phyloP scores from a whole-genome alignment of 805 yeast species.

The Metschnikowia shivogae region DNA sequence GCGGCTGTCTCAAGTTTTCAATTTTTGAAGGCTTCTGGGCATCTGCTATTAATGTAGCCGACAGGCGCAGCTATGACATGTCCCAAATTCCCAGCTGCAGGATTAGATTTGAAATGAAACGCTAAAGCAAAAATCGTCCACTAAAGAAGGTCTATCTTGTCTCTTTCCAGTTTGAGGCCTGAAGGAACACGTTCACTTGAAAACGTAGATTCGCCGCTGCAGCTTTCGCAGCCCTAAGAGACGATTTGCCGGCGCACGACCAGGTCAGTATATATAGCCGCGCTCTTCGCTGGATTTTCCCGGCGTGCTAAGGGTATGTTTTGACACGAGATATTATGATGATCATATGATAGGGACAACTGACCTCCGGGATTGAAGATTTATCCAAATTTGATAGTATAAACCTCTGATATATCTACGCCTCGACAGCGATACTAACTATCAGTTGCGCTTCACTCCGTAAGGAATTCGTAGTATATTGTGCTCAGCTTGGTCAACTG shows the following conservation, averaged over 20 bases:
- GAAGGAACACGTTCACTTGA: too few species aligned
- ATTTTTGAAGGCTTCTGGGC: too few species aligned
- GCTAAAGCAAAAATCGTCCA: too few species aligned
- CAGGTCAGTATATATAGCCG: neutral
- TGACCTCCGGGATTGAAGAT: constrained; percentile 20
- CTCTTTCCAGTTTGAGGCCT: too few species aligned
- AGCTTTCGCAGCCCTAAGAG: constrained; percentile 4
- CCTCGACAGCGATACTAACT: constrained; percentile 2
- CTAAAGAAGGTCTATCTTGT: too few species aligned
- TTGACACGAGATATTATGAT: constrained; percentile 8
- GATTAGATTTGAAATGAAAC: too few species aligned
- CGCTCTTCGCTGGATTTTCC: neutral
- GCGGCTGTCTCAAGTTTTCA: too few species aligned
- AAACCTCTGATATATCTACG: constrained; percentile 1
- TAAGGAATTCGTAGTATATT: neutral
- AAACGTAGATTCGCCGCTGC: too few species aligned
- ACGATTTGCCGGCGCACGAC: neutral
- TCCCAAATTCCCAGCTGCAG: too few species aligned
- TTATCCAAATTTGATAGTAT: constrained; percentile 19
- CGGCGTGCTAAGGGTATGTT: neutral
- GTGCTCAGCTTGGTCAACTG: too few species aligned
- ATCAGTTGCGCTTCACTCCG: neutral
- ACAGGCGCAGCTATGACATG: too few species aligned
- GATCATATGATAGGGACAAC: constrained; percentile 22
- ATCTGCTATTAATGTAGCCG: too few species aligned